Base-by-base conservation (phyloP, 345 rosid species). In the Gynandropsis gynandra region DNA sequence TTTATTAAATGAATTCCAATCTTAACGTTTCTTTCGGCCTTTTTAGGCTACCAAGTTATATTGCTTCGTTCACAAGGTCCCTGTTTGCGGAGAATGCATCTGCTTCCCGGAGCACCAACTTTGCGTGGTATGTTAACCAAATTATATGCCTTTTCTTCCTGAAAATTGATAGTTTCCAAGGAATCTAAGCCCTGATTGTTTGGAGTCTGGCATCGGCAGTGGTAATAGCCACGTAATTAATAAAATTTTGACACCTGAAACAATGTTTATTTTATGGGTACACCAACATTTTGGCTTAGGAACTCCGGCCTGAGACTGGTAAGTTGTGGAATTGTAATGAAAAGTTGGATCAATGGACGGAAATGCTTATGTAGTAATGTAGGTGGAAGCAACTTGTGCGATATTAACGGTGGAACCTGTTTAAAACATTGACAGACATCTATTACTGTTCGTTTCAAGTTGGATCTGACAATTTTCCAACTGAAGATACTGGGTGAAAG, bases 41-140 rank as follows among this genome's bases (percentile, higher is more conserved):
- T 69, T 70, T 40, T 82, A 93, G 99, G 97, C 99, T 60, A 93
- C 98, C 4, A 90, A 87, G 71, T 62, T 90, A 24, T 90, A 90
- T 63, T 90, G 98, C 71, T 90, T 87, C 55, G 98, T 90, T 59
- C 98, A 90, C 77, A 90, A 90, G 75, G 95, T 82, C 55, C 96
- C 98, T 20, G 95, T 90, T 59, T 90, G 98, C 24, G 96, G 98
- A 20, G 98, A 90, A 68, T 90, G 98, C 67, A 68, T 93, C 61
- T 88, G 97, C 72, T 88, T 80, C 68, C 81, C 83, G 4, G 99
- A 93, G 84, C 99, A 88, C 72, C 92, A 76, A 68, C 79, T 79
- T 53, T 93, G 99, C 10, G 99, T 88, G 72, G 99, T 93, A 77
- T 61, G 72, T 65, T 56, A 39, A 31, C 51, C 39, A 0, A 36